These are phyloP conservation scores for Tuber borchii DNA, from an alignment of 495 filamentous ascomycete species.

Conservation along the genomic window DNA sequence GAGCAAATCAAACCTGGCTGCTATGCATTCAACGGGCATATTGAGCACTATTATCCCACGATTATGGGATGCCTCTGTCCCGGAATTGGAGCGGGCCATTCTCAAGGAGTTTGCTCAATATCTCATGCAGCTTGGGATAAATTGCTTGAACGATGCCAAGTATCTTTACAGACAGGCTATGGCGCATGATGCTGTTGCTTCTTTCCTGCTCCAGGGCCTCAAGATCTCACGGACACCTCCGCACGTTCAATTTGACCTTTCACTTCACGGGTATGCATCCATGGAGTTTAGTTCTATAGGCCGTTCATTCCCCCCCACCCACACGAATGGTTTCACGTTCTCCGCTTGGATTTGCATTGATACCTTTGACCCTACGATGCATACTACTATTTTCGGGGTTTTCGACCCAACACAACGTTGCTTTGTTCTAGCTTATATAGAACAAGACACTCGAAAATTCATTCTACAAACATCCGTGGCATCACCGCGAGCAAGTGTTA, in stretches of 20 bases:
- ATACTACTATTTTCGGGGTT: slow-evolving; percentile 92
- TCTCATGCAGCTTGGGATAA: slow-evolving; percentile 64
- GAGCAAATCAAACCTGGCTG: slow-evolving; percentile 68
- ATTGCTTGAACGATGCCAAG: slow-evolving; percentile 68
- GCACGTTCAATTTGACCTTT: slow-evolving; percentile 90
- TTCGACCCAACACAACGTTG: slow-evolving; percentile 90
- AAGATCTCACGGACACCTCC: slow-evolving; percentile 66
- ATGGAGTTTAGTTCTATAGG: slow-evolving; percentile 79
- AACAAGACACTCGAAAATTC: slow-evolving; percentile 89
- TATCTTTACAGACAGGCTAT: slow-evolving; percentile 63
- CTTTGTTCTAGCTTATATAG: slow-evolving; percentile 87
- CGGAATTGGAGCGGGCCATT: slow-evolving; percentile 51
- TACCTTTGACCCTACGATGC: slow-evolving; percentile 70
- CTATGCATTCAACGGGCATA: slow-evolving; percentile 70
- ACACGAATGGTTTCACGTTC: slow-evolving; percentile 73
- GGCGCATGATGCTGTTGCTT: slow-evolving; percentile 55
- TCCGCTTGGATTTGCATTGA: slow-evolving; percentile 82
- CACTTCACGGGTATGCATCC: slow-evolving; percentile 75
- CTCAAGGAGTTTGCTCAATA: slow-evolving; percentile 56
- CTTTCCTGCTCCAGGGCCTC: slow-evolving; percentile 68
- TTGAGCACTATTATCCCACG: slow-evolving; percentile 64
- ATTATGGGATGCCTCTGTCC: slow-evolving; percentile 53
- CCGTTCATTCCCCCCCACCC: slow-evolving; percentile 70
- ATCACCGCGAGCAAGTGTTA: slow-evolving; percentile 76
- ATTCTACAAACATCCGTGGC: slow-evolving; percentile 94